Evolutionary conservation across 2,329 filamentous ascomycete species (phyloP), one percentile per base, ranked within the genome.

Genomic region (Penicillium aurantiogriseum): DNA sequence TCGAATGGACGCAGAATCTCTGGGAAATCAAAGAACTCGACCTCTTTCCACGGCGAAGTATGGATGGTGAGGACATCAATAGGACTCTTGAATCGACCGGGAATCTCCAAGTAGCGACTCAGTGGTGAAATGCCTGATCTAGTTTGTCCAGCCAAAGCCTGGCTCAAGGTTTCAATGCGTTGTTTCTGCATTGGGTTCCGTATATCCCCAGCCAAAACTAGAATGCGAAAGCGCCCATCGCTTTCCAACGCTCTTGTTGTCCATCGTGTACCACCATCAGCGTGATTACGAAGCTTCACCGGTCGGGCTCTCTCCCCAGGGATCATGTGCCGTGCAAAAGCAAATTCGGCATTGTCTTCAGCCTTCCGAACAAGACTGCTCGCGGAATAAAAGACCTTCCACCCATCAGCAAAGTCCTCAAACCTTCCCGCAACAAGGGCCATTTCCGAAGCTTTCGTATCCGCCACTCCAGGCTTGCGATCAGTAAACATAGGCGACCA

Each of bases 1-100:
- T 81, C 76, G 38, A 78, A 81, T 0, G 79, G 79, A 38, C 77
- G 78, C 39, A 83, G 78, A 0, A 80, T 72, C 1, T 78, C 75
- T 0, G 82, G 81, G 13, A 71, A 77, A 52, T 83, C 80, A 21
- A 83, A 68, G 7, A 85, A 66, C 51, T 84, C 81, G 0, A 82
- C 74, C 0, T 80, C 74, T 0, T 64, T 69, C 36, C 86, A 76
- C 25, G 77, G 77, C 0, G 83, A 76, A 2, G 79, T 78, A 67
- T 90, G 87, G 0, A 88, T 73, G 0, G 85, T 84, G 3, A 89
- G 68, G 0, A 89, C 74, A 33, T 88, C 85, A 35, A 90, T 77
- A 4, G 85, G 63, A 13, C 74, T 77, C 61, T 81, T 74, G 17
- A 82, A 74, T 11, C 73, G 70, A 2, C 69, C 63, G 4, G 59